Base-by-base conservation (phyloP, 805 yeast species). In the Lipomyces kockii region DNA sequence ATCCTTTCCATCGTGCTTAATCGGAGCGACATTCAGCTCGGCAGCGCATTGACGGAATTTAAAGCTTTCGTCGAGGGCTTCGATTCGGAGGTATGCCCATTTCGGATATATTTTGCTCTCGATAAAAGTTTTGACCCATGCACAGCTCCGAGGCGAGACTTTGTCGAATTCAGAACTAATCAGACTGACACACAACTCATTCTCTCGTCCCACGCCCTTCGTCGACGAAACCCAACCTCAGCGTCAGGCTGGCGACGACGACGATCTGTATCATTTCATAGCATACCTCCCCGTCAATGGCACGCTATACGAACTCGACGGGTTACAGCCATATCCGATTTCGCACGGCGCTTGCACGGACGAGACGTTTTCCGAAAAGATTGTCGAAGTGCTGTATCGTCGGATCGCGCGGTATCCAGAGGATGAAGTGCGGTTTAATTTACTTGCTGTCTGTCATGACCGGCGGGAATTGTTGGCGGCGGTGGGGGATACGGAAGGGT, bases 261-360 rank as follows among this genome's bases (percentile, higher is more conserved):
- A 79, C 52, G 83, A 83, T 46, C 69, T 86, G 8, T 88, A 81
- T 76, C 91, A 88, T 72, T 88, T 86, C 71, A 80, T 87, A 54
- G 88, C 89, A 0, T 88, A 84, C 74, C 76, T 85, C 1, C 79
- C 79, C 17, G 74, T 77, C 43, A 76, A 83, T 62, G 86, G 83
- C 34, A 74, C 75, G 39, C 78, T 88, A 14, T 85, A 85, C 74
- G 91, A 88, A 73, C 77, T 88, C 60, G 91, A 88, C 74, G 91
- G 91, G 1, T 78, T 88, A 61, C 85, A 84, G 64, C 78, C 78
- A 27, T 82, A 76, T 57, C 90, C 91, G 2, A 86, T 88, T 53
- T 78, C 76, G 61, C 90, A 87, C 72, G 84, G 84, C 0, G 75
- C 74, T 2, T 82, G 86, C 69, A 71, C 71, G 1, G 72, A 75